A percentile compares a stretch with the other conserved stretches of the same genome.
phyloP scores from a whole-genome alignment of 208 protist genomes.

The Trypanosoma theileri region DNA sequence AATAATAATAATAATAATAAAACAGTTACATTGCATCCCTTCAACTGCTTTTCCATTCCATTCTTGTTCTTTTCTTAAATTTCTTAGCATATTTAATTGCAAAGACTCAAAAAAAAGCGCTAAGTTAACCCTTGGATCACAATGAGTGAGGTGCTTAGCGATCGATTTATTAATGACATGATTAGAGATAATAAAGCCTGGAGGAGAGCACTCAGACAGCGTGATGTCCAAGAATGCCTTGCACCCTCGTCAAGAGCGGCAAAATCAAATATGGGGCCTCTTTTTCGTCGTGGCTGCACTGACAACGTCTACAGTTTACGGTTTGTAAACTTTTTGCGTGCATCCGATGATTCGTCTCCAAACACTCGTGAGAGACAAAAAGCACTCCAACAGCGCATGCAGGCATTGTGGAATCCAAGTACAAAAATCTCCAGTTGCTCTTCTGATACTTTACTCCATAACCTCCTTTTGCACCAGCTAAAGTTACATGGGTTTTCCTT shows the following conservation, averaged over 20 bases:
- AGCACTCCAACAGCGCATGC: neutral
- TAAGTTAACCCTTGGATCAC: too few species aligned
- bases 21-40: too few species aligned
- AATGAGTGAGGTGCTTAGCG: conserved; percentile 13
- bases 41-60: too few species aligned
- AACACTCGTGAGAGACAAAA: neutral
- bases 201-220: conserved; percentile 42
- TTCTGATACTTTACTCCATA: conserved; percentile 1
- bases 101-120: neutral
- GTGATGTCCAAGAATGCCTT: conserved; percentile 14
- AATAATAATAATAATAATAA: too few species aligned
- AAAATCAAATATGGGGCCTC: conserved; percentile 29
- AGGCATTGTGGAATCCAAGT: conserved; percentile 19
- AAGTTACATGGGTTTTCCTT: conserved; percentile 17
- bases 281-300: conserved; percentile 50
- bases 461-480: conserved; percentile 20
- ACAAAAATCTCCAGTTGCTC: conserved; percentile 1
- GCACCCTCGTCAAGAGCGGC: neutral
- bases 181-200: conserved; percentile 51
- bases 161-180: conserved; percentile 33
- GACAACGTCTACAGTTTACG: conserved; percentile 35
- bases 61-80: neutral
- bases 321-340: conserved; percentile 18
- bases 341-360: neutral
- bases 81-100: neutral